Evolutionary conservation across 1,139 yeast genomes (phyloP).

Genomic region (Pichia norvegensis): DNA sequence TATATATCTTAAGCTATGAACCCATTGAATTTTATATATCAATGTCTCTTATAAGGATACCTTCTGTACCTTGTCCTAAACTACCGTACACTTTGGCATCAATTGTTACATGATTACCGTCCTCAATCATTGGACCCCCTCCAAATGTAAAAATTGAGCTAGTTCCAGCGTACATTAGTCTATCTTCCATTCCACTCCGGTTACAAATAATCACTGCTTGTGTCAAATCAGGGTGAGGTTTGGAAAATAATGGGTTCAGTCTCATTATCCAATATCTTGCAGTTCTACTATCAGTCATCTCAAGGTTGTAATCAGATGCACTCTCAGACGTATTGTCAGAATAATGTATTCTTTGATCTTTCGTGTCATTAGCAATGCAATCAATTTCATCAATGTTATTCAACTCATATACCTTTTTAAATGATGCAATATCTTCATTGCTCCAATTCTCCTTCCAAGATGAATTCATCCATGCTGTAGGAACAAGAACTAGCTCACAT

Average conservation of each 20-base stretch:
- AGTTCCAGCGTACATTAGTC: constrained; percentile 67
- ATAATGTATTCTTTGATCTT: constrained; percentile 9
- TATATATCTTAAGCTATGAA: neutral
- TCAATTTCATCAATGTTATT: constrained; percentile 11
- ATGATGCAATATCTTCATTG: constrained; percentile 11
- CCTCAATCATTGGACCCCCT: constrained; percentile 16
- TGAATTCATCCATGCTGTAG: constrained; percentile 77
- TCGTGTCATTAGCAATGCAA: constrained; percentile 5
- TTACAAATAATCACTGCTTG: constrained; percentile 49
- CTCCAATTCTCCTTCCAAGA: constrained; percentile 24
- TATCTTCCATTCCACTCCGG: constrained; percentile 66
- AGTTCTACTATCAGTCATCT: constrained; percentile 20
- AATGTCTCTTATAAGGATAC: constrained; percentile 51
- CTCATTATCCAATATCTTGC: constrained; percentile 62
- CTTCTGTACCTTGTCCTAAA: constrained; percentile 56
- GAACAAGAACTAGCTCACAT: constrained; percentile 56
- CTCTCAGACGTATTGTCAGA: constrained; percentile 5
- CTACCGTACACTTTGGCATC: constrained; percentile 42
- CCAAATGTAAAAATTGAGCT: constrained; percentile 49
- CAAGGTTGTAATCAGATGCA: constrained; percentile 9
- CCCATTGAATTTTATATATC: constrained; percentile 29
- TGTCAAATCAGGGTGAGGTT: constrained; percentile 15
- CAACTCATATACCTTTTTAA: constrained; percentile 14
- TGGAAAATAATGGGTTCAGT: constrained; percentile 34
- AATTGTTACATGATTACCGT: constrained; percentile 9